phyloP scores from a whole-genome alignment of 345 rosid genomes.

The Nephelium lappaceum region DNA sequence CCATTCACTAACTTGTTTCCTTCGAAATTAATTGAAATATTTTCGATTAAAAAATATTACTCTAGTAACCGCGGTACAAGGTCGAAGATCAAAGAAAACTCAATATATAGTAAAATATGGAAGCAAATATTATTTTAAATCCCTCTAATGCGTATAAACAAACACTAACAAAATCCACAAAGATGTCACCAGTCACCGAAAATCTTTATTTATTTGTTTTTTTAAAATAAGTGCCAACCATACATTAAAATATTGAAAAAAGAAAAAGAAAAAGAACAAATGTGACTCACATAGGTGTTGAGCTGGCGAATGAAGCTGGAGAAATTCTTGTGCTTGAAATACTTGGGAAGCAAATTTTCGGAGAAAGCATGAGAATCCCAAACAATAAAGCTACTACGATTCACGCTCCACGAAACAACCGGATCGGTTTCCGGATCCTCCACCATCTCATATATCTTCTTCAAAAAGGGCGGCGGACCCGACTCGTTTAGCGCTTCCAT shows the following conservation, averaged over 20 bases:
- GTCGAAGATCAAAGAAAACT: background rate
- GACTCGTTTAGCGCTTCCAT: constrained; percentile 58
- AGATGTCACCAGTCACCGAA: too few relatives aligned
- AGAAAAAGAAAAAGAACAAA: background rate
- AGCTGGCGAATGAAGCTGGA: constrained; percentile 80
- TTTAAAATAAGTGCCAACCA: too few relatives aligned
- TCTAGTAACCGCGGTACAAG: too few relatives aligned
- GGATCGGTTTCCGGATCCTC: constrained; percentile 54
- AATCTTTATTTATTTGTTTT: too few relatives aligned
- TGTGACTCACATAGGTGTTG: constrained; percentile 61
- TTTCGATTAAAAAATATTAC: too few relatives aligned
- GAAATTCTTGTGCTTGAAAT: constrained; percentile 74
- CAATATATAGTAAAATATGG: background rate
- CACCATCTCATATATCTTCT: constrained; percentile 58
- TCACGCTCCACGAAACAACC: constrained; percentile 54
- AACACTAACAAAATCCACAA: background rate
- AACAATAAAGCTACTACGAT: constrained; percentile 54
- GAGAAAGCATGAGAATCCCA: constrained; percentile 59
- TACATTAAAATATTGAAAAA: background rate
- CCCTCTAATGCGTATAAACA: background rate
- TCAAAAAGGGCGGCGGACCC: constrained; percentile 65
- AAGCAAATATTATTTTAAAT: background rate
- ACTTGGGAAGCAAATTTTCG: constrained; percentile 50
- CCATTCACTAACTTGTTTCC: background rate
- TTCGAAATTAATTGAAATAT: too few relatives aligned